These are phyloP conservation scores for Ceratobasidium sp. DNA, from an alignment of 1,284 basidiomycete species.

Conservation along the genomic window DNA sequence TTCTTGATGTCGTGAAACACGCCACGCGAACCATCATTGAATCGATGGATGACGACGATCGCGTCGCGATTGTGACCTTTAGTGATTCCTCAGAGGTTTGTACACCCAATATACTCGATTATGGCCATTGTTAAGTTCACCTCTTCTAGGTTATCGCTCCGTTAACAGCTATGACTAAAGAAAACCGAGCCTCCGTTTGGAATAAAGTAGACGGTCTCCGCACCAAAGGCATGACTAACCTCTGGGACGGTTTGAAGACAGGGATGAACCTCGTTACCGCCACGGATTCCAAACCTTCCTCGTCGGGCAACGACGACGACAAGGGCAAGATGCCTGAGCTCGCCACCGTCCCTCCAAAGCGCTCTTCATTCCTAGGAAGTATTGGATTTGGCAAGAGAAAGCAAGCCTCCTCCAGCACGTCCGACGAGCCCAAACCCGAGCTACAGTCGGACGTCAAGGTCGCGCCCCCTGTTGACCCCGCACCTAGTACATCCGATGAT, in stretches of 20 bases:
- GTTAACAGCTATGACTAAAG: slow-evolving; percentile 43
- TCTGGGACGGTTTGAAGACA: slow-evolving; percentile 49
- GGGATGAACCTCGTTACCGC: slow-evolving; percentile 49
- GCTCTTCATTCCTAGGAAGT: background rate
- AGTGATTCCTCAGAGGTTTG: slow-evolving; percentile 46
- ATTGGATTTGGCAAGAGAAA: slow-evolving; percentile 33
- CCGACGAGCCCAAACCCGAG: slow-evolving; percentile 4
- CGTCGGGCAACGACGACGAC: background rate
- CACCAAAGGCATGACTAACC: slow-evolving; percentile 47
- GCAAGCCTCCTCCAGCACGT: background rate
- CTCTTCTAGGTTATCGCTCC: slow-evolving; percentile 23
- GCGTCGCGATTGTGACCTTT: slow-evolving; percentile 49
- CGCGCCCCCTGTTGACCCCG: background rate
- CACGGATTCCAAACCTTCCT: background rate
- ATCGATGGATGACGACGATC: slow-evolving; percentile 47
- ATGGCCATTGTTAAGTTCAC: background rate
- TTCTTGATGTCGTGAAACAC: slow-evolving; percentile 49
- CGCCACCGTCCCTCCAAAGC: slow-evolving; percentile 1
- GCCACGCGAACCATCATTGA: slow-evolving; percentile 48
- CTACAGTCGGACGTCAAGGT: background rate
- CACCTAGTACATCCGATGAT: background rate
- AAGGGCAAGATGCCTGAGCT: background rate
- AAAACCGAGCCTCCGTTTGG: slow-evolving; percentile 38
- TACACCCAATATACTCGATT: background rate
- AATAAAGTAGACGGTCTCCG: slow-evolving; percentile 44